Evolutionary conservation across 2,329 filamentous ascomycete species (phyloP), one percentile per base, ranked within the genome.

Genomic region (Pseudofabraea citricarpa): DNA sequence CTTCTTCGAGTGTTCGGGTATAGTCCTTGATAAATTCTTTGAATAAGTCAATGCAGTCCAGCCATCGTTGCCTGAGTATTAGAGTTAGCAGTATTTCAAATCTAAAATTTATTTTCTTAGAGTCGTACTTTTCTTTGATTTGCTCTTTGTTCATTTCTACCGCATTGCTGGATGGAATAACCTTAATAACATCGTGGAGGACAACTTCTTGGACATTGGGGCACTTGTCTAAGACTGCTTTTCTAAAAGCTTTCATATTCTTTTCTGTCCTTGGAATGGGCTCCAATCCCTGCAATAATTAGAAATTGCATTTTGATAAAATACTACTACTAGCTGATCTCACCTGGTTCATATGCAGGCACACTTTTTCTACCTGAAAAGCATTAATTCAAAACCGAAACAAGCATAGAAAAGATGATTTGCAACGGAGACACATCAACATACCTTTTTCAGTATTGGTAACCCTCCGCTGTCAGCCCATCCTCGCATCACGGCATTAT

Each of bases 391-490:
- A n/a, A n/a, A n/a, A n/a, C n/a, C n/a, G n/a, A n/a, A n/a, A n/a
- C n/a, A n/a, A n/a, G n/a, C n/a, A n/a, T n/a, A n/a, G n/a, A n/a
- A n/a, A n/a, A n/a, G n/a, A n/a, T n/a, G n/a, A n/a, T n/a, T n/a
- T n/a, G n/a, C n/a, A n/a, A n/a, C n/a, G n/a, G n/a, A n/a, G n/a
- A n/a, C n/a, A n/a, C n/a, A n/a, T n/a, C n/a, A n/a, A n/a, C n/a
- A n/a, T n/a, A n/a, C 39, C 21, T 60, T 46, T 20, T 43, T 43
- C 5, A 62, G 40, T 29, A 45, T 49, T 38, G 45, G 41, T 40
- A 57, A 44, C 2, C 61, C 61, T 2, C 51, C 56, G 2, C 45
- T 37, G 6, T 57, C 58, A 19, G 56, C 55, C 63, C 63, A 65
- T 1, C 54, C 56, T 13, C 55, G 46, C 6, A 66, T 48, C 6